Conservation (phyloP, 1,284 basidiomycete genomes). For the Erythrobasidium hasegawianum region DNA sequence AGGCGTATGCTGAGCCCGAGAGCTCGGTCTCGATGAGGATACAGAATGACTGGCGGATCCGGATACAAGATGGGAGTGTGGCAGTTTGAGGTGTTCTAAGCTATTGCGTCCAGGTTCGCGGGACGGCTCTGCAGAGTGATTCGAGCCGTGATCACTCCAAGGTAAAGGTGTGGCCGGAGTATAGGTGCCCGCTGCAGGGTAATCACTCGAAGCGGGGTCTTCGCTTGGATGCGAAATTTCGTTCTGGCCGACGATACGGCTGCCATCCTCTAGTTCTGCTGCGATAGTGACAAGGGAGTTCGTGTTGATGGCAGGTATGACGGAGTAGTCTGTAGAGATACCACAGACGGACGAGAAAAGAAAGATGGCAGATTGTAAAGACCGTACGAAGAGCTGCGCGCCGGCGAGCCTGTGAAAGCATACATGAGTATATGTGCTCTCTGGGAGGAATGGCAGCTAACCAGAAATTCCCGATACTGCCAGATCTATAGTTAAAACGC, state of each 20-base stretch:
- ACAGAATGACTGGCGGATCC: background rate
- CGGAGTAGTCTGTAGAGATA: conserved; percentile 44
- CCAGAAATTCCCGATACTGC: conserved; percentile 51
- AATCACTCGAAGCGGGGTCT: background rate
- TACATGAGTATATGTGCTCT: background rate
- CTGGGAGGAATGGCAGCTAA: background rate
- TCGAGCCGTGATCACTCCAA: background rate
- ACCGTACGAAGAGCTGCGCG: conserved; percentile 60
- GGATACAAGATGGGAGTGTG: background rate
- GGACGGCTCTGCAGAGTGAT: background rate
- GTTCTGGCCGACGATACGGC: conserved; percentile 84
- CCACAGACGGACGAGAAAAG: conserved; percentile 88
- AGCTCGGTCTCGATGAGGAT: background rate
- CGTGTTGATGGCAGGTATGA: conserved; percentile 82
- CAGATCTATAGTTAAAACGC: conserved; percentile 82
- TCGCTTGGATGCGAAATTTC: conserved; percentile 89
- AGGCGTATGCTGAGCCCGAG: background rate
- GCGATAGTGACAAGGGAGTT: conserved; percentile 97
- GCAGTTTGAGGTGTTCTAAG: background rate
- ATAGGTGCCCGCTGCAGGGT: conserved; percentile 22
- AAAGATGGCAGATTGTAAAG: conserved; percentile 79
- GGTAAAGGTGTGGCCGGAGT: conserved; percentile 27
- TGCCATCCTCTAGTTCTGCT: conserved; percentile 81
- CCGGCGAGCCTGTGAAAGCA: conserved; percentile 65
- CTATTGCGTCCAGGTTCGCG: background rate